Conservation (phyloP, 495 filamentous ascomycete species). For the Neurospora sp. region DNA sequence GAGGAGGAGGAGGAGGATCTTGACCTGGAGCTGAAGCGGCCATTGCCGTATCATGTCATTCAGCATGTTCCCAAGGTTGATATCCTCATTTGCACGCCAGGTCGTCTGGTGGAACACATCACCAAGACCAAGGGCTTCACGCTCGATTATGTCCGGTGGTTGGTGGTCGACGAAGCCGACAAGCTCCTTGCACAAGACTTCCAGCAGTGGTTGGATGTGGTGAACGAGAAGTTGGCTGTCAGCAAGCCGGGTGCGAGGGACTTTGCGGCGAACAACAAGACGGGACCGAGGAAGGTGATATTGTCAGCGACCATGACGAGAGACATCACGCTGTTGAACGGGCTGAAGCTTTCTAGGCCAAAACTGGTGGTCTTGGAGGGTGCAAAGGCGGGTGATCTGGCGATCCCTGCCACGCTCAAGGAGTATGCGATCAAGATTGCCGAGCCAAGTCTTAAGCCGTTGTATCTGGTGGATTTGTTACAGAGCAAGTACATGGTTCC, state of each 20-base stretch:
- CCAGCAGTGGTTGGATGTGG: constrained; percentile 76
- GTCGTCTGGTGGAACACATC: constrained; percentile 84
- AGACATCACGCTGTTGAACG: constrained; percentile 70
- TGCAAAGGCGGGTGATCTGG: constrained; percentile 32
- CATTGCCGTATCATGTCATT: constrained; percentile 51
- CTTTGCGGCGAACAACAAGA: constrained; percentile 38
- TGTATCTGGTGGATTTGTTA: constrained; percentile 63
- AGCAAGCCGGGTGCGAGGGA: constrained; percentile 27
- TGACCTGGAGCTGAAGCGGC: constrained; percentile 10
- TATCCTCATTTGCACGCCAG: constrained; percentile 85
- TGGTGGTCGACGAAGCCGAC: constrained; percentile 91
- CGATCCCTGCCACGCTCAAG: constrained; percentile 55
- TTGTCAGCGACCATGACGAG: constrained; percentile 90
- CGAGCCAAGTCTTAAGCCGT: constrained; percentile 69
- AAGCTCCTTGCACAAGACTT: constrained; percentile 83
- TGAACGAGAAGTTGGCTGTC: constrained; percentile 51
- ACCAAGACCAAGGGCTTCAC: constrained; percentile 71
- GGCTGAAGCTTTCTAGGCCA: constrained; percentile 61
- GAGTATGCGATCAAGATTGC: constrained; percentile 68
- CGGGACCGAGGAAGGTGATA: constrained; percentile 58
- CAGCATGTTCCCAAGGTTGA: constrained; percentile 61
- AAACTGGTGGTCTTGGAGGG: constrained; percentile 64
- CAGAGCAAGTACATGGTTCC: constrained; percentile 25
- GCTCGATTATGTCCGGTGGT: constrained; percentile 65
- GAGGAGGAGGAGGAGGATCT: constrained; percentile 8